Percentiles rank a stretch among this genome's conserved stretches.
Evolutionary conservation across 2,329 filamentous ascomycete species (phyloP).

Genomic region (Pezizomycotina sp.): DNA sequence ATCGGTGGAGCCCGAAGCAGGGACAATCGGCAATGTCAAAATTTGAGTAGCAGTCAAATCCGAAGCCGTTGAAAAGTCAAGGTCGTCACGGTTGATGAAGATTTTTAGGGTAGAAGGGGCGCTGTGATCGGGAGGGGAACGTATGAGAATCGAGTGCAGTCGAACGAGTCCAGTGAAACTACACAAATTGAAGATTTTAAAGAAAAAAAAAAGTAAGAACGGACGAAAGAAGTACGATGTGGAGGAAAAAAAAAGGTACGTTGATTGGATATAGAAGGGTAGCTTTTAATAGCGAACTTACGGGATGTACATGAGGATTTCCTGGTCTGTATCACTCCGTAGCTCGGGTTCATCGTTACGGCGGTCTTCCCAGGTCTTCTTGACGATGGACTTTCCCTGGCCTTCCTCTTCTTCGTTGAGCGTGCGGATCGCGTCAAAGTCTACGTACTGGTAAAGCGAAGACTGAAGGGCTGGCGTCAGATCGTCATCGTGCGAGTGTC

Average conservation of each 20-base stretch:
- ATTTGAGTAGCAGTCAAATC: constrained; percentile 56
- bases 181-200: constrained; percentile 5
- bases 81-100: constrained; percentile 68
- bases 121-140: constrained; percentile 51
- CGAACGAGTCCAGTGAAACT: constrained; percentile 91
- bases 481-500: constrained; percentile 81
- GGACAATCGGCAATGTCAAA: constrained; percentile 58
- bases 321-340: constrained; percentile 74
- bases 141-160: constrained; percentile 73
- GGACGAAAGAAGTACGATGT: neutral
- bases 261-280: neutral
- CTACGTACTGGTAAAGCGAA: constrained; percentile 80
- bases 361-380: constrained; percentile 83
- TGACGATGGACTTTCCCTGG: constrained; percentile 56
- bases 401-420: constrained; percentile 61
- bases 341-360: constrained; percentile 56
- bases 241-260: neutral
- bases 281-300: constrained; percentile 33
- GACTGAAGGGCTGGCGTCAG: constrained; percentile 79
- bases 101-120: constrained; percentile 74
- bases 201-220: constrained; percentile 2
- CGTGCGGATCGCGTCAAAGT: constrained; percentile 69
- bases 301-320: constrained; percentile 85
- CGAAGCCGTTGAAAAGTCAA: constrained; percentile 66
- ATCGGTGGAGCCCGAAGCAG: constrained; percentile 34